These are phyloP conservation scores for Monosporascus sp. DNA, from an alignment of 2,329 filamentous ascomycete species.

Conservation along the genomic window DNA sequence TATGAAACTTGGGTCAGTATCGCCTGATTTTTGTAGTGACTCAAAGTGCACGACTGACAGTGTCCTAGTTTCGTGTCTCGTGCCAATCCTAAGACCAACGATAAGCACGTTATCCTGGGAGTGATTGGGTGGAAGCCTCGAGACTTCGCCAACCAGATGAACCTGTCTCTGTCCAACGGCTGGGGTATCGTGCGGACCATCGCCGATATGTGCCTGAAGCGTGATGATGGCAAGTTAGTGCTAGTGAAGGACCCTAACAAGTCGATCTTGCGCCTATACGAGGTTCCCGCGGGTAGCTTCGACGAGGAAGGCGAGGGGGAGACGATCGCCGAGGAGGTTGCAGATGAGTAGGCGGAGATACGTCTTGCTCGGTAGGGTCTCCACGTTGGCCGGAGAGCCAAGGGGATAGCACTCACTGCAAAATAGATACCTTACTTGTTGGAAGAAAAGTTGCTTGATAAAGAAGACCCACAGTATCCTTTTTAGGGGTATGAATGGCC, in stretches of 20 bases:
- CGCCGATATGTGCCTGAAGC: constrained; percentile 83
- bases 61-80: constrained; percentile 80
- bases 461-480: too few species aligned
- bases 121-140: constrained; percentile 97
- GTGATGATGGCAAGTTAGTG: constrained; percentile 76
- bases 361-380: neutral
- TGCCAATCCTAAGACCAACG: constrained; percentile 83
- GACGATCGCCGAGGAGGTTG: constrained; percentile 44
- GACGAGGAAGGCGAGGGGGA: constrained; percentile 82
- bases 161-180: constrained; percentile 90
- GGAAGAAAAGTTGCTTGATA: too few species aligned
- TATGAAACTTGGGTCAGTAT: constrained; percentile 89
- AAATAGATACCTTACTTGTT: too few species aligned
- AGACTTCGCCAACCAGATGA: constrained; percentile 97
- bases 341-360: constrained; percentile 24
- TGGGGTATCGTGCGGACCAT: constrained; percentile 99
- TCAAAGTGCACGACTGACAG: neutral
- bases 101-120: constrained; percentile 91
- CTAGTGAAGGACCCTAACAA: constrained; percentile 93
- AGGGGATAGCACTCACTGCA: neutral
- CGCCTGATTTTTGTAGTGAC: neutral
- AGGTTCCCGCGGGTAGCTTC: constrained; percentile 80
- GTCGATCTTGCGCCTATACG: constrained; percentile 86
- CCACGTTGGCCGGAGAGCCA: neutral
- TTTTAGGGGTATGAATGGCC: too few species aligned